Evolutionary conservation across 352 stramenopile species (phyloP).

Genomic region (Globisporangium rhizosaccharum): DNA sequence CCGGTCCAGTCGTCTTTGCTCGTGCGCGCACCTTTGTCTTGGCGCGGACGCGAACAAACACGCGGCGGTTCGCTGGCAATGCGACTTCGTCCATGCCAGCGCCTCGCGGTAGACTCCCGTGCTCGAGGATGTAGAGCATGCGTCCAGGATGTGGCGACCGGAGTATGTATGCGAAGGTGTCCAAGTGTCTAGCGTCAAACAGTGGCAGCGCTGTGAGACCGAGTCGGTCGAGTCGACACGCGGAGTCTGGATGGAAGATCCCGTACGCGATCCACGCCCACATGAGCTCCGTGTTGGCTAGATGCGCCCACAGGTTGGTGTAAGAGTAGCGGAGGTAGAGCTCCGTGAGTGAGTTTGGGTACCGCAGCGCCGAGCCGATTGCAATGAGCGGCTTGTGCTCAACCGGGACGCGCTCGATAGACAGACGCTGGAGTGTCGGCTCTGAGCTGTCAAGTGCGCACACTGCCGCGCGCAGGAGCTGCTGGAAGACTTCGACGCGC

Average conservation of each 20-base stretch:
- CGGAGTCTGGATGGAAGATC: conserved; percentile 35
- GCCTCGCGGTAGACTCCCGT: conserved; percentile 14
- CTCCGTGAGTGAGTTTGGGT: conserved; percentile 14
- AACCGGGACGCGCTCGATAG: conserved; percentile 17
- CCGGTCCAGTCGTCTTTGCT: conserved; percentile 5
- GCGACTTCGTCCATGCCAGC: conserved; percentile 20
- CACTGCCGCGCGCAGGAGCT: conserved; percentile 1
- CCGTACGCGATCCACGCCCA: conserved; percentile 41
- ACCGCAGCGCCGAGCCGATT: conserved; percentile 27
- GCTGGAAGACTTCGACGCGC: not conserved
- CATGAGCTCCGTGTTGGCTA: conserved; percentile 10
- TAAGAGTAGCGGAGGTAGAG: conserved; percentile 9
- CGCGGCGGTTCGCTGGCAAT: conserved; percentile 15
- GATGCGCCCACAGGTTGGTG: not conserved
- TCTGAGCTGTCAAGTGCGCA: not conserved
- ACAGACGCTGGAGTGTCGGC: conserved; percentile 20
- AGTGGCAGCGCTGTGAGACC: conserved; percentile 26
- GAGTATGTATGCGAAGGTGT: conserved; percentile 12
- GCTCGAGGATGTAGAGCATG: conserved; percentile 15
- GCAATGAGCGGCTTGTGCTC: conserved; percentile 10
- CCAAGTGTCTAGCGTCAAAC: not conserved
- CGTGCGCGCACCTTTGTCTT: conserved; percentile 20
- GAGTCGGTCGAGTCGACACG: conserved; percentile 19
- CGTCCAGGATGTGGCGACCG: conserved; percentile 17
- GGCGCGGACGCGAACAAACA: conserved; percentile 17